Base-by-base conservation (phyloP, 2,329 filamentous ascomycete species). In the Fusarium zealandicum region DNA sequence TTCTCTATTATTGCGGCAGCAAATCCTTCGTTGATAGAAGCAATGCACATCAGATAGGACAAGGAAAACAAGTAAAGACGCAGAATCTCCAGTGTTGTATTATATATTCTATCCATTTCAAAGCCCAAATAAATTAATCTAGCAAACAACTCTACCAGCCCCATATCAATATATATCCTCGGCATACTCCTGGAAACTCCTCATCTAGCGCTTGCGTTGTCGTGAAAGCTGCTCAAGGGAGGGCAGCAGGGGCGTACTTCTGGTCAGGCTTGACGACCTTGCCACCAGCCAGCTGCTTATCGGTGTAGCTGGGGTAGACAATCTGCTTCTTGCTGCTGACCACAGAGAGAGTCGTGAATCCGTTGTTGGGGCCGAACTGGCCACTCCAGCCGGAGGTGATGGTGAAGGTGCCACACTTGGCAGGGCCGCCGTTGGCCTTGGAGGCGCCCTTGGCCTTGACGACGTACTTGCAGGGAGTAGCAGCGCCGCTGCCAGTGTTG, bases 371-470 rank as follows among this genome's bases (percentile, higher is more conserved):
- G 38, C 81, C 82, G 61, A 84, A 84, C 65, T 83, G 78, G 61
- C 76, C 81, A 62, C 76, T 80, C 82, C 82, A 85, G 72, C 79
- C 78, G 7, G 77, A 78, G 44, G 78, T 80, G 65, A 84, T 68
- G 51, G 74, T 79, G 74, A 76, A 85, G 40, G 58, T 63, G 35
- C 80, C 81, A 72, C 80, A 84, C 46, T 62, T 72, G 39, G 54
- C 64, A 45, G 76, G 72, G 45, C 73, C 75, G 43, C 76, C 75
- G 68, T 70, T 63, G 51, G 38, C 72, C 52, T 71, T 65, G 50
- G 74, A 73, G 59, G 75, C 75, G 22, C 62, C 54, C 44, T 64
- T 50, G 53, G 61, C 69, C 31, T 69, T 72, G 54, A 78, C 70
- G 27, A 62, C 51, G 35, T 63, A 64, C 37, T 55, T 67, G 64